phyloP scores from a whole-genome alignment of 2,329 filamentous ascomycete species.

The Exophiala spinifera region DNA sequence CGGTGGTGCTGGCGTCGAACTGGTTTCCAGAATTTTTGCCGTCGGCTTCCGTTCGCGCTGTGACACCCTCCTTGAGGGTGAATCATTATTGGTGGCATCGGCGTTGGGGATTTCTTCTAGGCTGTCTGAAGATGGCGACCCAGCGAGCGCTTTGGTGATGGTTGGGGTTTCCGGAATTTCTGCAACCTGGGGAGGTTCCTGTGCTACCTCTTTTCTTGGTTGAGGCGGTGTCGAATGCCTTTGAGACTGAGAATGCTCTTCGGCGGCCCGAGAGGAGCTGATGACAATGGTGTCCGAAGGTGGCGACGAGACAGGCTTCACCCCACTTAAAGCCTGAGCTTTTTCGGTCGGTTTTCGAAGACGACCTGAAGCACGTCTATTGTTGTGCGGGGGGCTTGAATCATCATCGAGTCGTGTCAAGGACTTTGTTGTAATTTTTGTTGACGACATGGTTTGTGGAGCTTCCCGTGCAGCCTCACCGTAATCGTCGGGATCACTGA shows the following conservation, averaged over 20 bases:
- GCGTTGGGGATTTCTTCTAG: conserved; percentile 1
- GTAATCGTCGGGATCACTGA: conserved; percentile 19
- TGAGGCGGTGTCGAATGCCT: conserved; percentile 1
- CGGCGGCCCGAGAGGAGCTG: not conserved
- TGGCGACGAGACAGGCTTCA: conserved; percentile 11
- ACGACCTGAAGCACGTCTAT: conserved; percentile 17
- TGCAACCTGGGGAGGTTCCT: conserved; percentile 4
- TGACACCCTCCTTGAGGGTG: conserved; percentile 15
- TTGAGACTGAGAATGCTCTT: conserved; percentile 1
- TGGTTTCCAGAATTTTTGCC: conserved; percentile 16
- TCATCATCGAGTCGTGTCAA: not conserved
- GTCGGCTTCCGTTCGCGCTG: conserved; percentile 21
- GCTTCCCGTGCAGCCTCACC: conserved; percentile 2
- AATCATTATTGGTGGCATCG: not conserved
- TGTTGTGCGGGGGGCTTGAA: not conserved
- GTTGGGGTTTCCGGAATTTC: conserved; percentile 5
- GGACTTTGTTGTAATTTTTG: conserved; percentile 10
- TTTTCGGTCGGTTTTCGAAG: conserved; percentile 23
- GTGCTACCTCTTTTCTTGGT: not conserved
- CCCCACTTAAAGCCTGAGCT: conserved; percentile 18
- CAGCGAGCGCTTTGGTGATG: not conserved
- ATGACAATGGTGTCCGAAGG: conserved; percentile 19
- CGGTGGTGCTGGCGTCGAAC: not conserved
- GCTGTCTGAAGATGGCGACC: not conserved
- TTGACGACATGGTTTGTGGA: conserved; percentile 12